Conservation (phyloP, 805 yeast genomes). For the Candida sakaeoensis region DNA sequence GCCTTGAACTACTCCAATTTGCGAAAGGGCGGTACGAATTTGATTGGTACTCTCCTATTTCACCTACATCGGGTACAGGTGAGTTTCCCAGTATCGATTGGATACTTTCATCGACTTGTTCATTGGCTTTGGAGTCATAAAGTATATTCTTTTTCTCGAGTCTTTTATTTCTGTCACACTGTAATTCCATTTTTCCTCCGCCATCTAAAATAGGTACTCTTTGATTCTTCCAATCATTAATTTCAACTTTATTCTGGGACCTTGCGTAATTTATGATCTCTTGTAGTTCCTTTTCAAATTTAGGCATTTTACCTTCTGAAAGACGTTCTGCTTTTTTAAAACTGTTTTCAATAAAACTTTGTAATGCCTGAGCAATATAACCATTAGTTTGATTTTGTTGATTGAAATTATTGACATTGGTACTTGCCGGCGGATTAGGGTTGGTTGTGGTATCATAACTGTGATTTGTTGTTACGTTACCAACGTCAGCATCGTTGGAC, state of each 20-base stretch:
- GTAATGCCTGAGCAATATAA: background rate
- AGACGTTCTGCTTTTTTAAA: conserved; percentile 40
- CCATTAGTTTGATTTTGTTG: background rate
- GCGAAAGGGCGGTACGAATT: background rate
- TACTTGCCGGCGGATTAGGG: background rate
- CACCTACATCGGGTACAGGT: background rate
- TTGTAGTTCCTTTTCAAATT: conserved; percentile 50
- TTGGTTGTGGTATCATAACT: background rate
- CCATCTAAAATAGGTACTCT: conserved; percentile 43
- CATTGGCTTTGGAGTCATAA: too few species aligned
- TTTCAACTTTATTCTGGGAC: conserved; percentile 37
- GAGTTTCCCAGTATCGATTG: background rate
- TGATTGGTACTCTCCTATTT: background rate
- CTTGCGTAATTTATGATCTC: conserved; percentile 47
- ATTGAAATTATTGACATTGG: background rate
- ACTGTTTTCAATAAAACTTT: conserved; percentile 33
- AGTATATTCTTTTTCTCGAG: background rate
- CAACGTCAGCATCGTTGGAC: background rate
- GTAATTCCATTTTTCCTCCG: conserved; percentile 12
- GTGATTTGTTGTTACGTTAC: background rate
- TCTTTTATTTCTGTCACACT: conserved; percentile 5
- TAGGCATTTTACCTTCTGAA: conserved; percentile 28
- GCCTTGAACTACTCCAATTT: background rate
- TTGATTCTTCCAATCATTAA: conserved; percentile 53
- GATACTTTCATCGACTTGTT: background rate